Conservation (phyloP, 2,329 filamentous ascomycete genomes). For the Talaromyces sp. region DNA sequence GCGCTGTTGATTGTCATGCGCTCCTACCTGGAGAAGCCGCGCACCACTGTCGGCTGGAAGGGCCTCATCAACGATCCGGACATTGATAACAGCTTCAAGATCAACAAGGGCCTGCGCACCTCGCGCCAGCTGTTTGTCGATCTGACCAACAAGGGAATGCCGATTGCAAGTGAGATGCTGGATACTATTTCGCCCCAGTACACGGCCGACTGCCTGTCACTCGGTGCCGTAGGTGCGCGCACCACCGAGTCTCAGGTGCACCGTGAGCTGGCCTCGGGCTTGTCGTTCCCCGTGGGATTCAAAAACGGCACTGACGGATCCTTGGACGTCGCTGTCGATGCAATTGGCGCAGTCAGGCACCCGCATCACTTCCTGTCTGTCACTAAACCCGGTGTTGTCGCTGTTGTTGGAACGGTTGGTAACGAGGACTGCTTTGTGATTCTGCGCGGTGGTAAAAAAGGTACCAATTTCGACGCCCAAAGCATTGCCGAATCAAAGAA, state of each 20-base stretch:
- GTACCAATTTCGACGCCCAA: constrained; percentile 85
- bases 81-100: constrained; percentile 97
- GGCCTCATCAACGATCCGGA: constrained; percentile 97
- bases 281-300: constrained; percentile 97
- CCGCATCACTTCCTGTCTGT: constrained; percentile 96
- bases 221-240: constrained; percentile 90
- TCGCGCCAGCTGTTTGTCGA: constrained; percentile 90
- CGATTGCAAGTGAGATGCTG: constrained; percentile 93
- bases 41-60: constrained; percentile 98
- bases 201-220: constrained; percentile 82
- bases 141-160: constrained; percentile 86
- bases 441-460: constrained; percentile 82
- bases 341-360: constrained; percentile 85
- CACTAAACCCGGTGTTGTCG: constrained; percentile 90
- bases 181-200: constrained; percentile 98
- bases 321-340: constrained; percentile 84
- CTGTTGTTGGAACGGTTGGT: constrained; percentile 87
- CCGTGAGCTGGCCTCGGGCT: constrained; percentile 84
- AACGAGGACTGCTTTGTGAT: constrained; percentile 98
- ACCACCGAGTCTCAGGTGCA: constrained; percentile 96
- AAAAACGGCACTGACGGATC: constrained; percentile 98
- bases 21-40: constrained; percentile 95
- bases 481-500: constrained; percentile 80
- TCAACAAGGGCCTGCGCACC: constrained; percentile 90
- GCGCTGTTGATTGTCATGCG: constrained; percentile 96